Evolutionary conservation across 2,329 filamentous ascomycete species (phyloP).

Genomic region (Trichoderma hamatum): DNA sequence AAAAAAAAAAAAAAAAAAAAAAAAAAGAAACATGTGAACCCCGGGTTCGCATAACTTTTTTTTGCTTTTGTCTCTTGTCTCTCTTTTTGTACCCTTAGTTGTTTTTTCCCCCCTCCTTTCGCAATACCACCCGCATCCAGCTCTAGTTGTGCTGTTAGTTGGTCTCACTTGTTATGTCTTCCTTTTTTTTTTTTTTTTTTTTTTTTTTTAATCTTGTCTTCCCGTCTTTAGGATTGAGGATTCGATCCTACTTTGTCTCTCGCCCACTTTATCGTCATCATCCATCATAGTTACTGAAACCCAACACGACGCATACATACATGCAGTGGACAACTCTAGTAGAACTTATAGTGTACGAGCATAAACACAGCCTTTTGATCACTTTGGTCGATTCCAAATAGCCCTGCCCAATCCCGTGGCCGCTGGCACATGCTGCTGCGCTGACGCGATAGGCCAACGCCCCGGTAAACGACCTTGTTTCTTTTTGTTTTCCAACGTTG

Average conservation of each 20-base stretch:
- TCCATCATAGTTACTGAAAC: not conserved
- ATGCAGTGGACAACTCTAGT: not conserved
- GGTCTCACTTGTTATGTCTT: not conserved
- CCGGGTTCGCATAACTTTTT: not conserved
- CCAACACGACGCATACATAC: not conserved
- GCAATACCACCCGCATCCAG: not conserved
- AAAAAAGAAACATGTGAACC: not conserved
- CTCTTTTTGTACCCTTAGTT: no score
- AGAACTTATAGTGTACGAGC: no score
- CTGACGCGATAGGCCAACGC: slow-evolving; percentile 20
- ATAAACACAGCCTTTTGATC: not conserved
- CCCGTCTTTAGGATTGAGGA: slow-evolving; percentile 8
- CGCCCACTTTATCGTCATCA: slow-evolving; percentile 8
- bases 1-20: not conserved
- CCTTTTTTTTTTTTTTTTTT: not conserved
- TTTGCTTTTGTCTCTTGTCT: not conserved
- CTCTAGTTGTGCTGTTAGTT: not conserved
- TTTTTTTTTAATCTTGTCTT: not conserved
- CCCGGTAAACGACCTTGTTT: not conserved
- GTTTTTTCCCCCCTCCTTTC: not conserved
- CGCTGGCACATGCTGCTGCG: slow-evolving; percentile 18
- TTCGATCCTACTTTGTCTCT: not conserved
- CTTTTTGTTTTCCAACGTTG: not conserved
- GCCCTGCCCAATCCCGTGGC: slow-evolving; percentile 15
- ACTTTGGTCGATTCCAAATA: not conserved